These are phyloP conservation scores for Rehmannia glutinosa DNA, from an alignment of 257 asterid genomes.

Conservation along the genomic window DNA sequence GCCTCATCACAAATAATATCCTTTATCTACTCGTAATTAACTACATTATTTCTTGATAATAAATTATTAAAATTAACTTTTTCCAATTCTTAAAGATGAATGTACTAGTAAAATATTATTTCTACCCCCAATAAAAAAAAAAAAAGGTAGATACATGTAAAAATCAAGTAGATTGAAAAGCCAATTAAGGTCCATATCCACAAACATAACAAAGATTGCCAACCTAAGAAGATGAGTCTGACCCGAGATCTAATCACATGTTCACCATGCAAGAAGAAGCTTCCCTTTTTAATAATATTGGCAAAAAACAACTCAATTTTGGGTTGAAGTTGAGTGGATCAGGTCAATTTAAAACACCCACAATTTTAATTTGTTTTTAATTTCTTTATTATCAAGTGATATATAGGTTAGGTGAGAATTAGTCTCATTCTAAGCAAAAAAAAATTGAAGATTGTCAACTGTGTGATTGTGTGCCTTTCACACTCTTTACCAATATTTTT, in stretches of 20 bases:
- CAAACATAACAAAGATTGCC: not conserved
- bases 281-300: conserved; percentile 8
- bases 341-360: conserved; percentile 35
- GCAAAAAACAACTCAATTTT: not conserved
- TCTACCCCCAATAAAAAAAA: too few relatives aligned
- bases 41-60: too few relatives aligned
- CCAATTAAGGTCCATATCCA: conserved; percentile 15
- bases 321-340: conserved; percentile 12
- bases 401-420: conserved; percentile 26
- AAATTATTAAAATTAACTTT: too few relatives aligned
- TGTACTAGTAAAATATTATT: too few relatives aligned
- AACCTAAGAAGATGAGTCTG: conserved; percentile 17
- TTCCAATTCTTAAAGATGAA: too few relatives aligned
- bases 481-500: too few relatives aligned
- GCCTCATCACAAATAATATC: too few relatives aligned
- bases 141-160: not conserved
- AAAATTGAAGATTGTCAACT: conserved; percentile 23
- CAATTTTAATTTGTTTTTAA: not conserved
- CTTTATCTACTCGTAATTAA: too few relatives aligned
- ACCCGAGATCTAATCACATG: conserved; percentile 16
- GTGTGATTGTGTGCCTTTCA: too few relatives aligned
- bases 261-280: conserved; percentile 10
- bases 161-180: conserved; percentile 10
- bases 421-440: conserved; percentile 16
- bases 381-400: conserved; percentile 27